Conservation (phyloP, 2,329 filamentous ascomycete genomes). For the Pyricularia sp. region DNA sequence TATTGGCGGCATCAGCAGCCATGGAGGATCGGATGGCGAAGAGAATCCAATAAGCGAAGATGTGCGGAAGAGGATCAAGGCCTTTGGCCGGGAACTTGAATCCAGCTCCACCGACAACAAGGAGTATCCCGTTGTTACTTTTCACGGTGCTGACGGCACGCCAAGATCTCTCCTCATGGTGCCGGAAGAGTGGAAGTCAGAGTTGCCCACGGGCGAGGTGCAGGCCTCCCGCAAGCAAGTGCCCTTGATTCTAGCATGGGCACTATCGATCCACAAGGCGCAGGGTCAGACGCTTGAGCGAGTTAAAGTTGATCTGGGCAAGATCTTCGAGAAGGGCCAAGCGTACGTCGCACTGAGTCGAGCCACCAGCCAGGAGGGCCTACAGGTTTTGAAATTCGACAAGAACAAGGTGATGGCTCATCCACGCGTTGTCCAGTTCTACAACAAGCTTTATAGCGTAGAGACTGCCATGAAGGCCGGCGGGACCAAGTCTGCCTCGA, state of each 20-base stretch:
- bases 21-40: slow-evolving; percentile 17
- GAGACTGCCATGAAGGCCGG: slow-evolving; percentile 28
- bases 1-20: slow-evolving; percentile 20
- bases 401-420: slow-evolving; percentile 90
- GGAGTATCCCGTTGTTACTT: slow-evolving; percentile 74
- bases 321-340: slow-evolving; percentile 93
- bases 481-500: not conserved
- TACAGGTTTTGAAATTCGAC: slow-evolving; percentile 83
- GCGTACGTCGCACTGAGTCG: slow-evolving; percentile 94
- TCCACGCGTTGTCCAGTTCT: slow-evolving; percentile 73
- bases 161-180: slow-evolving; percentile 66
- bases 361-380: slow-evolving; percentile 72
- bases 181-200: slow-evolving; percentile 89
- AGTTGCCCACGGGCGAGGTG: slow-evolving; percentile 87
- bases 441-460: slow-evolving; percentile 65
- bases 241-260: slow-evolving; percentile 91
- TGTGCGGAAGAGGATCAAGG: slow-evolving; percentile 10
- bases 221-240: slow-evolving; percentile 75
- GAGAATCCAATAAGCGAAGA: slow-evolving; percentile 6
- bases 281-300: slow-evolving; percentile 89
- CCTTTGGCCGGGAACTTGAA: slow-evolving; percentile 13
- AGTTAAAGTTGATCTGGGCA: slow-evolving; percentile 86
- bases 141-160: slow-evolving; percentile 66
- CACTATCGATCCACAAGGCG: slow-evolving; percentile 93
- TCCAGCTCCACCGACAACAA: slow-evolving; percentile 29